Evolutionary conservation across 2,329 filamentous ascomycete species (phyloP), one percentile per base, ranked within the genome.

Genomic region (Beauveria varroae): DNA sequence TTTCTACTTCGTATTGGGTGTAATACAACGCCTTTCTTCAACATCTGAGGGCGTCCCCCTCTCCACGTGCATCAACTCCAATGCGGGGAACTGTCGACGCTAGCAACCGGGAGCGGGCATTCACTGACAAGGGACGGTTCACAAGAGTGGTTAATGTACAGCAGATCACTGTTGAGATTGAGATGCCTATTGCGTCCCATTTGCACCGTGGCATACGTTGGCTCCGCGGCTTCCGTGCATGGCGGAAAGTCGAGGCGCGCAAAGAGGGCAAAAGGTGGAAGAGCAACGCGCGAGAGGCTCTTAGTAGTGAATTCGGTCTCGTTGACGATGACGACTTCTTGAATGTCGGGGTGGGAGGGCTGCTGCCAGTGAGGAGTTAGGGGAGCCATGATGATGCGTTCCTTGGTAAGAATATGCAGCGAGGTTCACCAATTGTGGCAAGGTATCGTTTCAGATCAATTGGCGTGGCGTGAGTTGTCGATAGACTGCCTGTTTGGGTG

Each of bases 141-240:
- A 72, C 86, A 88, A 5, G 82, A 86, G 73, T 88, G 86, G 72
- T 88, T 88, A 66, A 87, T 84, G 73, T 87, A 88, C 51, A 88
- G 71, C 68, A 88, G 70, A 68, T 88, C 85, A 67, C 82, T 86
- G 75, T 88, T 88, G 49, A 88, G 75, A 67, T 83, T 80, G 67
- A 88, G 72, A 70, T 88, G 86, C 61, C 74, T 74, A 65, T 82
- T 71, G 59, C 74, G 74, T 63, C 78, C 82, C 63, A 80, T 81
- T 73, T 88, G 86, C 28, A 88, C 84, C 2, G 85, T 87, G 34
- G 85, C 83, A 67, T 88, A 88, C 12, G 83, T 86, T 3, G 84
- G 77, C 64, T 79, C 77, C 3, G 76, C 71, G 56, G 81, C 80
- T n/a, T 75, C 69, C 20, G 81, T 82, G 68, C 84, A 85, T 3